Evolutionary conservation across 345 rosid species (phyloP).

Genomic region (Moricandia arvensis): DNA sequence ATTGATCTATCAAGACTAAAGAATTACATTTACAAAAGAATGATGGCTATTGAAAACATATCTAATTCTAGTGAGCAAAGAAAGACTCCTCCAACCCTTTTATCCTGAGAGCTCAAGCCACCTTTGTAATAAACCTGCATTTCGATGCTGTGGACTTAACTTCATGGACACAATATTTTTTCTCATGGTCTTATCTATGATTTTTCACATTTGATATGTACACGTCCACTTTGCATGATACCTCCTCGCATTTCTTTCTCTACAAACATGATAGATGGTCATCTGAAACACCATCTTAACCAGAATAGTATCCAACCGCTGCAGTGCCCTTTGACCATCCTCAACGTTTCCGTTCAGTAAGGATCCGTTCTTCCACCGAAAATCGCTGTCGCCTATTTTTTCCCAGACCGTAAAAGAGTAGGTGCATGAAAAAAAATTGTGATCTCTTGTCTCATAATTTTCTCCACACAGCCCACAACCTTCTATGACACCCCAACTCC

Average conservation of each 20-base stretch:
- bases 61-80: too few species aligned
- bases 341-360: not conserved
- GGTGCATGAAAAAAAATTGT: not conserved
- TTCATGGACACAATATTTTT: too few species aligned
- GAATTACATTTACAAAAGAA: too few species aligned
- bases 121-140: too few species aligned
- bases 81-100: too few species aligned
- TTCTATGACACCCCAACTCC: not conserved
- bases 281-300: not conserved
- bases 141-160: too few species aligned
- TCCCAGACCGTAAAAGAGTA: not conserved
- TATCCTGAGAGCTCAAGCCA: too few species aligned
- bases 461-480: not conserved
- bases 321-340: not conserved
- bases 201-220: too few species aligned
- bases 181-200: too few species aligned
- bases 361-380: not conserved
- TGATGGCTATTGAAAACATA: too few species aligned
- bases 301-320: not conserved
- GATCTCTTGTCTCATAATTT: not conserved
- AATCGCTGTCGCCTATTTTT: not conserved
- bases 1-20: too few species aligned
- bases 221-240: not conserved
- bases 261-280: not conserved
- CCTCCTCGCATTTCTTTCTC: not conserved